Conservation (phyloP, 2,329 filamentous ascomycete species). For the Calonectria crousiana region DNA sequence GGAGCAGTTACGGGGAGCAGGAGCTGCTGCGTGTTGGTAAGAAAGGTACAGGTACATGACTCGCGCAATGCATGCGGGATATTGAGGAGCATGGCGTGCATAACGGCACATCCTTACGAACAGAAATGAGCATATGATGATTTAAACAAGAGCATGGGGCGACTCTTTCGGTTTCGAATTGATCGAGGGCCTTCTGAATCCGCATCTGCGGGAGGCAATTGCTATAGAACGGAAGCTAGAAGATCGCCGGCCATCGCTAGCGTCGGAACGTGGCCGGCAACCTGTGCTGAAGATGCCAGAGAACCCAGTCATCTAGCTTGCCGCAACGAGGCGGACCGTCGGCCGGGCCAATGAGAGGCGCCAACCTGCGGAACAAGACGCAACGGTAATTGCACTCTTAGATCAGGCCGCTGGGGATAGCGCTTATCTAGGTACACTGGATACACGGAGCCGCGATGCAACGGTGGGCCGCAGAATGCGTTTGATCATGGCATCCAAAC, state of each 20-base stretch:
- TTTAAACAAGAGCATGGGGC: neutral
- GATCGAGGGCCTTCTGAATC: neutral
- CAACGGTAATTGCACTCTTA: slow-evolving; percentile 12
- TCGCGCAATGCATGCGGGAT: neutral
- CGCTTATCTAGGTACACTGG: slow-evolving; percentile 78
- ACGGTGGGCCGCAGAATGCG: slow-evolving; percentile 2
- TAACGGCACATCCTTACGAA: neutral
- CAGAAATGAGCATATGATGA: neutral
- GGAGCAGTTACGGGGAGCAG: neutral
- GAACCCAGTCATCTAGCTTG: neutral
- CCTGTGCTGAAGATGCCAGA: neutral
- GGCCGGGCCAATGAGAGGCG: neutral
- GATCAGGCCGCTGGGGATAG: slow-evolving; percentile 67
- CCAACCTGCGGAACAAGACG: neutral
- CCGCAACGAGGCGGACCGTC: neutral
- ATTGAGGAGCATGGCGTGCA: neutral
- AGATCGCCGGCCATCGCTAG: neutral
- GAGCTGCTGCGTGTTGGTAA: neutral
- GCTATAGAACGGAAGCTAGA: slow-evolving; percentile 1
- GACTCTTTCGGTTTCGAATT: neutral
- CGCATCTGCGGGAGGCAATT: neutral
- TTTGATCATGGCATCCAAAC: neutral
- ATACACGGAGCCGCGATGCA: slow-evolving; percentile 16
- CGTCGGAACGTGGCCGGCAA: slow-evolving; percentile 9
- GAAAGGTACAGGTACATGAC: slow-evolving; percentile 11